Evolutionary conservation across 768 basidiomycete genomes (phyloP).

Genomic region (Psilocybe sp.): DNA sequence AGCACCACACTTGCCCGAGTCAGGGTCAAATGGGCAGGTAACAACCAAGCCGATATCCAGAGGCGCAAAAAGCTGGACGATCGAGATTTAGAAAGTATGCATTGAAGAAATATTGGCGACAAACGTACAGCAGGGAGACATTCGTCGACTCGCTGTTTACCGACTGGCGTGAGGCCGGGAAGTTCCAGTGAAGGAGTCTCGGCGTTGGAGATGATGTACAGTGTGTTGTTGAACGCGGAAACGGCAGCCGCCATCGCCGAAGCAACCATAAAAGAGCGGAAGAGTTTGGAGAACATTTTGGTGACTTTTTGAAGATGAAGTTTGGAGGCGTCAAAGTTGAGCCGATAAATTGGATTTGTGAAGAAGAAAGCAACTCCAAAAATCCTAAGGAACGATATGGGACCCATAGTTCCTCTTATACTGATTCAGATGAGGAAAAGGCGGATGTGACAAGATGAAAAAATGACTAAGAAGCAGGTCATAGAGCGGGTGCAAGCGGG

Average conservation of each 20-base stretch:
- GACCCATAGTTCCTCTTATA: too few species aligned
- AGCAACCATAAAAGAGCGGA: conserved; percentile 1
- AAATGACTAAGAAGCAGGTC: too few species aligned
- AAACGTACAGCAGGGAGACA: conserved; percentile 19
- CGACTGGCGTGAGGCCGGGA: conserved; percentile 18
- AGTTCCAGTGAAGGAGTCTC: conserved; percentile 19
- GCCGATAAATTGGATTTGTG: too few species aligned
- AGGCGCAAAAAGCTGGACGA: conserved; percentile 10
- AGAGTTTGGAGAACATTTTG: conserved; percentile 2
- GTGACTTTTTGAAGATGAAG: not conserved
- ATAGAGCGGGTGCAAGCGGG: too few species aligned
- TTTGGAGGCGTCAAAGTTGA: too few species aligned
- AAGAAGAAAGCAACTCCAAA: too few species aligned
- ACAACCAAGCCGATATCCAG: conserved; percentile 20
- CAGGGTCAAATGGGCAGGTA: conserved; percentile 19
- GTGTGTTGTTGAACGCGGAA: conserved; percentile 14
- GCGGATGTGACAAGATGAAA: too few species aligned
- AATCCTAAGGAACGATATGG: too few species aligned
- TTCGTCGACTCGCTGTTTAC: conserved; percentile 15
- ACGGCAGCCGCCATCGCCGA: not conserved
- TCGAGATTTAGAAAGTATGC: not conserved
- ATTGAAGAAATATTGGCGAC: not conserved
- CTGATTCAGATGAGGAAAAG: too few species aligned
- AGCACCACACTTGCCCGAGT: conserved; percentile 17
- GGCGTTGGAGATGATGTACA: conserved; percentile 22